phyloP scores from a whole-genome alignment of 345 rosid species.

The Populus nigra region DNA sequence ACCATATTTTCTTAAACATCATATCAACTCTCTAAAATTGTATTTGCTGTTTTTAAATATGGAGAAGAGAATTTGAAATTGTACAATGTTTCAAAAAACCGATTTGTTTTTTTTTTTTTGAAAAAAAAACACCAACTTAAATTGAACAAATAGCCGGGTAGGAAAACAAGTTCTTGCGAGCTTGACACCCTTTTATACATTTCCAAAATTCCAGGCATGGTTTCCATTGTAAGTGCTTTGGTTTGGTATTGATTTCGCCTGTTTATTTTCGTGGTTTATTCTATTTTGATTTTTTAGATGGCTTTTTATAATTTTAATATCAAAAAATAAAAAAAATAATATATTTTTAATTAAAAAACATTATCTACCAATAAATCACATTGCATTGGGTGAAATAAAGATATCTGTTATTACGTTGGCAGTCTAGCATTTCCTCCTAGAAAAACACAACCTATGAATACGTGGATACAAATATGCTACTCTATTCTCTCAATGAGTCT shows the following conservation, averaged over 20 bases:
- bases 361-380: background rate
- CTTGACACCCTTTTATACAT: background rate
- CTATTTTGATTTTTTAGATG: too few species aligned
- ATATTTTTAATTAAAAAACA: too few species aligned
- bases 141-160: too few species aligned
- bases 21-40: too few species aligned
- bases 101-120: too few species aligned
- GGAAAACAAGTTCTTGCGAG: background rate
- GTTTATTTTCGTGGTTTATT: too few species aligned
- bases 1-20: too few species aligned
- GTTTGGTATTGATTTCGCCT: background rate
- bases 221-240: background rate
- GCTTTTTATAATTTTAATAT: too few species aligned
- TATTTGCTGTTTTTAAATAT: too few species aligned
- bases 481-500: background rate
- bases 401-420: background rate
- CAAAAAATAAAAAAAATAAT: too few species aligned
- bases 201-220: background rate
- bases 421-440: background rate
- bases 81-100: background rate
- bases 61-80: background rate
- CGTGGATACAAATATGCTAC: background rate
- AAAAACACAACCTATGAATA: background rate
- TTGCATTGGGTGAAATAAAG: background rate
- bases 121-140: too few species aligned